These are phyloP conservation scores for Peronospora tabacina DNA, from an alignment of 352 stramenopile genomes.

Conservation along the genomic window DNA sequence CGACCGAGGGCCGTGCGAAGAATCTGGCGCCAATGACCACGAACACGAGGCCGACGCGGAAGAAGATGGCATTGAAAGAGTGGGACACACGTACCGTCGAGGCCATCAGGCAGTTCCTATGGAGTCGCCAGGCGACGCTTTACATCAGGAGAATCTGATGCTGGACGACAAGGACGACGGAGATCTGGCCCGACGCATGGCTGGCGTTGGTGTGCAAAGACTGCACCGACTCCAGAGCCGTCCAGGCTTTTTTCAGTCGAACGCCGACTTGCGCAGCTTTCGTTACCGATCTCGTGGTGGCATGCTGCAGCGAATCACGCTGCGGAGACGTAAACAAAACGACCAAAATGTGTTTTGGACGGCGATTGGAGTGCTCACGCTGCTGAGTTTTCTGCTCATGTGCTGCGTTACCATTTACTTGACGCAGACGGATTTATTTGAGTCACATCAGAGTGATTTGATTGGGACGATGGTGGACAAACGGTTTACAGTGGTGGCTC, in stretches of 20 bases:
- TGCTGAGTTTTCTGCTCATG: conserved; percentile 65
- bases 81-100: conserved; percentile 46
- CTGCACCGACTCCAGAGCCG: conserved; percentile 30
- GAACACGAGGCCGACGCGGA: conserved; percentile 9
- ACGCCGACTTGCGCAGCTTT: conserved; percentile 19
- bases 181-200: not conserved
- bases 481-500: conserved; percentile 68
- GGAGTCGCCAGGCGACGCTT: conserved; percentile 53
- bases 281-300: conserved; percentile 31
- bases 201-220: conserved; percentile 18
- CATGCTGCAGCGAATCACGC: conserved; percentile 48
- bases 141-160: conserved; percentile 28
- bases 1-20: conserved; percentile 3
- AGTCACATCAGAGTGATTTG: conserved; percentile 70
- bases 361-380: conserved; percentile 50
- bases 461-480: conserved; percentile 78
- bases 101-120: conserved; percentile 56
- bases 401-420: conserved; percentile 57
- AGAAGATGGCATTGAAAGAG: conserved; percentile 4
- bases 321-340: conserved; percentile 45
- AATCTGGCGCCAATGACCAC: conserved; percentile 7
- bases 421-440: conserved; percentile 76
- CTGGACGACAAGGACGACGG: conserved; percentile 24
- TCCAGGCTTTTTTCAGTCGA: conserved; percentile 50
- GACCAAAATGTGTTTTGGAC: conserved; percentile 69